phyloP scores from a whole-genome alignment of 73 alveolate species.

The Paraurostyla sp. region DNA sequence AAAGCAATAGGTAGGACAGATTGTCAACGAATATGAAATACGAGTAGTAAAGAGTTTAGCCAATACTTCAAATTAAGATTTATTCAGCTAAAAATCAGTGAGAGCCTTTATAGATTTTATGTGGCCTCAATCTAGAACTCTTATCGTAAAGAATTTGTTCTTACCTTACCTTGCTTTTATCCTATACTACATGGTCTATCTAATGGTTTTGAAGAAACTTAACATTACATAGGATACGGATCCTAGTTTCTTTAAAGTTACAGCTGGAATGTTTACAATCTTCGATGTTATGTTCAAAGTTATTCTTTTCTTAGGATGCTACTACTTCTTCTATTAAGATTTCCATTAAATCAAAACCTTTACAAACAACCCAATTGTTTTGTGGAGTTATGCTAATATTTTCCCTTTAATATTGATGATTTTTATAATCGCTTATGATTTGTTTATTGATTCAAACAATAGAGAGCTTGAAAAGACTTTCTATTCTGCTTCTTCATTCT shows the following conservation, averaged over 20 bases:
- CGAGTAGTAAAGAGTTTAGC: conserved; percentile 36
- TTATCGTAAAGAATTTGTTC: conserved; percentile 27
- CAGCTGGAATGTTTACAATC: conserved; percentile 41
- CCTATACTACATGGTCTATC: conserved; percentile 38
- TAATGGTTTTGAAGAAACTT: conserved; percentile 41
- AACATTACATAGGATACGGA: conserved; percentile 10
- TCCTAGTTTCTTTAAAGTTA: conserved; percentile 43
- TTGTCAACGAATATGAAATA: conserved; percentile 37
- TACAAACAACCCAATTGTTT: conserved; percentile 23
- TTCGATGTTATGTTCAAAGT: conserved; percentile 35
- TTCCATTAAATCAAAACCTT: conserved; percentile 19
- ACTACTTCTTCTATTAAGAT: conserved; percentile 53
- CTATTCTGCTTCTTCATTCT: conserved; percentile 54
- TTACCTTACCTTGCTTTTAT: conserved; percentile 52
- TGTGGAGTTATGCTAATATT: conserved; percentile 58
- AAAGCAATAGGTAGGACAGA: not conserved
- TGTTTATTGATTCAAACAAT: conserved; percentile 5
- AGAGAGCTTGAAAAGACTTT: conserved; percentile 8
- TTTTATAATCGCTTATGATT: conserved; percentile 1
- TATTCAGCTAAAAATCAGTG: conserved; percentile 16
- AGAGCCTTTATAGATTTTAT: conserved; percentile 47
- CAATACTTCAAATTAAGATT: conserved; percentile 18
- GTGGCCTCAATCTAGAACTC: conserved; percentile 52
- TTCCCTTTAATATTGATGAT: conserved; percentile 33
- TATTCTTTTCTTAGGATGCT: conserved; percentile 49